Evolutionary conservation across 2,329 filamentous ascomycete genomes (phyloP), one percentile per base, ranked within the genome.

Genomic region (Penicillium thymicola): DNA sequence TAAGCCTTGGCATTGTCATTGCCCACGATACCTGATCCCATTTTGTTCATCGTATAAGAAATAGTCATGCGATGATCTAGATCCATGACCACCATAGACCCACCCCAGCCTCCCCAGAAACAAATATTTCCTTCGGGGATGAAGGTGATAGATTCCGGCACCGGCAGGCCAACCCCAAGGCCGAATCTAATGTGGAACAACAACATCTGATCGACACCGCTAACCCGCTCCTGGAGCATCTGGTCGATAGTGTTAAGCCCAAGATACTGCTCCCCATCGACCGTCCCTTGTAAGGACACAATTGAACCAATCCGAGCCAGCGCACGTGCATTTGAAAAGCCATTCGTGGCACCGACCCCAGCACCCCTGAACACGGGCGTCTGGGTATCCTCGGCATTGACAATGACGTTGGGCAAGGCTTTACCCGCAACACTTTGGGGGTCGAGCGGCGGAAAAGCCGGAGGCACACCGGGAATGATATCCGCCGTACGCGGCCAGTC

Each of bases 81-180:
- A 59, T 81, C 79, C 70, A 80, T 76, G 28, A 80, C 57, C 4
- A 71, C 59, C 1, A 78, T 54, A 0, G 77, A 78, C 0, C 79
- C 79, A 11, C 79, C 79, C 72, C 73, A 79, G 0, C 79, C 79
- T 25, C 72, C 70, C 78, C 79, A 80, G 54, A 72, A 78, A 43
- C 71, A 73, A 4, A 67, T 57, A 5, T 63, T 60, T 0, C 76
- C 78, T 8, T 63, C 57, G 0, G 71, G 72, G 5, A 73, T 59
- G 58, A 59, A 72, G 1, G 58, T 41, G 2, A 60, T 10, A 14
- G 34, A 55, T 23, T 67, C 54, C 2, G 73, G 71, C 36, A 73
- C 51, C 2, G 70, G 55, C 14, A 81, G 54, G 0, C 65, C 76
- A 45, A 72, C 76, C 0, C 79, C 79, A 30, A 78, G 72, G 0